Base-by-base conservation (phyloP, 2,329 filamentous ascomycete species). In the Thermomyces lanuginosus region DNA sequence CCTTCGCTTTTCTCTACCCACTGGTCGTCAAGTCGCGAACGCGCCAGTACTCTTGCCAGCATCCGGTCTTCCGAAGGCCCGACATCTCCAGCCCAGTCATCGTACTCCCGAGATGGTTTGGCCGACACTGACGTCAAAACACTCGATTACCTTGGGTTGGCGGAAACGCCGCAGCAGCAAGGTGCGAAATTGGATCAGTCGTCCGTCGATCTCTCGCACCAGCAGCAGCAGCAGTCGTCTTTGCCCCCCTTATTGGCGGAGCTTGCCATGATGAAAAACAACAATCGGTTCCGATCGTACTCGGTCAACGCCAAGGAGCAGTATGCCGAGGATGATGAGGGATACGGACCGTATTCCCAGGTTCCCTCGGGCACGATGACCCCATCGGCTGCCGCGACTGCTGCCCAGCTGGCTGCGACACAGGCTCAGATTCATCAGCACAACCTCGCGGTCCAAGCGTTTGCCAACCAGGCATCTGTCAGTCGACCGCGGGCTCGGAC, bases 301-400 rank as follows among this genome's bases (percentile, higher is more conserved):
- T 98, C 89, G 1, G 89, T 98, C 38, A 98, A 98, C 53, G 91
- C 92, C 30, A 93, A 92, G 55, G 86, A 95, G 50, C 91, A 89
- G 51, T 95, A 95, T 43, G 84, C 79, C 2, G 82, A 91, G 42
- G 76, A 82, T 24, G 84, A 91, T 27, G 76, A 83, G 14, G 77
- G 80, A 9, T 81, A 78, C 33, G 51, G 73, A 66, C 55, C 53
- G 24, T 72, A 72, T 43, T 63, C 64, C 22, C 56, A 59, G 27
- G 50, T 61, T 28, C 69, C 69, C 36, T 71, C 67, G 28, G 70
- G 71, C 13, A 61, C 63, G 3, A 49, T 72, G 35, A 74, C 69
- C 1, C 69, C 72, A 6, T 60, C 60, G 9, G 63, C 66, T 7
- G 64, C 64, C 17, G 63, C 64, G 9, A 52, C 60, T 22, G 66